Evolutionary conservation across 1,284 basidiomycete genomes (phyloP).

Genomic region (Puccinia hordei): DNA sequence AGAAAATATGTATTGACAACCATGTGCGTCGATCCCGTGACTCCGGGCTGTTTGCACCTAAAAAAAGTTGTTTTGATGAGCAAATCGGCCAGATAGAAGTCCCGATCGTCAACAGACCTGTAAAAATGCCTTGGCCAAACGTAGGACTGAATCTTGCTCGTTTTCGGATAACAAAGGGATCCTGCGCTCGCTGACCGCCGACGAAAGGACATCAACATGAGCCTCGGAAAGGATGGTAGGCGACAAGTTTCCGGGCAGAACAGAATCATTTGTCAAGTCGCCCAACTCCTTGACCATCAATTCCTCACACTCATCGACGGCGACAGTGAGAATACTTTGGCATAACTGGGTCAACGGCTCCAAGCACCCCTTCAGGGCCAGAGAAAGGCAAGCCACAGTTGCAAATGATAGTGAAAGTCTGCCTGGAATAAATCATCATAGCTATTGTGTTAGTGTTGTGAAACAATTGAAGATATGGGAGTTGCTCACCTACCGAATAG

Average conservation of each 20-base stretch:
- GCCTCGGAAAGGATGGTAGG: constrained; percentile 17
- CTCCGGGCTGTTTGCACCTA: constrained; percentile 25
- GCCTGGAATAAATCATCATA: not conserved
- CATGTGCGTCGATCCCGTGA: constrained; percentile 35
- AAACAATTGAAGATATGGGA: not conserved
- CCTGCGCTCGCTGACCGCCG: not conserved
- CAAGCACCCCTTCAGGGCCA: constrained; percentile 20
- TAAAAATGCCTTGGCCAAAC: constrained; percentile 15
- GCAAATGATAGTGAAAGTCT: not conserved
- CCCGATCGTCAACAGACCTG: constrained; percentile 18
- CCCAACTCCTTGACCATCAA: constrained; percentile 1
- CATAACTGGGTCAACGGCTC: constrained; percentile 13
- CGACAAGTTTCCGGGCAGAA: not conserved
- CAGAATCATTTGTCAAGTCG: not conserved
- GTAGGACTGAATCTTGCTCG: constrained; percentile 16
- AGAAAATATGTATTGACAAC: constrained; percentile 47
- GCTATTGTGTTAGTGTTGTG: not conserved
- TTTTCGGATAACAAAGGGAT: constrained; percentile 34
- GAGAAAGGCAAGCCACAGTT: constrained; percentile 24
- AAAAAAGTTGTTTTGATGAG: not conserved
- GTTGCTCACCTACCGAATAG: constrained; percentile 2
- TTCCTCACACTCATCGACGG: not conserved
- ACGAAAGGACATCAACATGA: constrained; percentile 23
- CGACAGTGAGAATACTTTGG: not conserved
- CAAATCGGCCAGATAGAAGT: not conserved